Base-by-base conservation (phyloP, 1,284 basidiomycete species). In the Austropuccinia psidii region DNA sequence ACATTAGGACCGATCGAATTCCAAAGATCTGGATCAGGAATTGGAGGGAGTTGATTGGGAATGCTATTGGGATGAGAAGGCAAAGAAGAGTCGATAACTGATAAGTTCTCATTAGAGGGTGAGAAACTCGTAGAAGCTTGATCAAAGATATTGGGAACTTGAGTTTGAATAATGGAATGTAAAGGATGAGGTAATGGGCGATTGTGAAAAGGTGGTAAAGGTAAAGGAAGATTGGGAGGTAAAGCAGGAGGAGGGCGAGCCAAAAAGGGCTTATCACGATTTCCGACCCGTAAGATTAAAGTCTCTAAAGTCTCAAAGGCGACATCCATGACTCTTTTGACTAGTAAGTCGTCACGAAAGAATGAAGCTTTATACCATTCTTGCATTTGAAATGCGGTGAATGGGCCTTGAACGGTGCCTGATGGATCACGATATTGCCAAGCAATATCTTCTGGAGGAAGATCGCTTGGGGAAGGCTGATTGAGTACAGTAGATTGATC, bases 251-350 rank as follows among this genome's bases (percentile, higher is more conserved):
- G 68, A 61, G 58, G 57, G 19, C 68, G 55, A 27, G 45, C 41
- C 45, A 83, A 76, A 77, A 83, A 83, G 2, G 82, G 82, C 54
- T 77, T 76, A 4, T 78, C 74, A 17, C 75, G 68, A 62, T 82
- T 77, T 21, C 80, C 80, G 7, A 80, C 62, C 3, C 79, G 78
- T 17, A 77, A 76, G n/a, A 83, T 76, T 24, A 81, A 75, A 8
- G 77, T 76, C 47, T 79, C 81, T 19, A 83, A 79, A 17, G 81
- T 78, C 52, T 79, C 79, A 66, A 82, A 82, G 8, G 80, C 79
- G 31, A 68, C 54, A 50, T 81, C 81, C 35, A 79, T 78, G 7
- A 78, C 68, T 4, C 77, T 77, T 68, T 78, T 78, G 74, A 80
- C 78, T 27, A 73, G 60, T 19, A 60, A 45, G 39, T 62, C 68